Conservation (phyloP, 352 stramenopile genomes). For the Pythium aquatile region DNA sequence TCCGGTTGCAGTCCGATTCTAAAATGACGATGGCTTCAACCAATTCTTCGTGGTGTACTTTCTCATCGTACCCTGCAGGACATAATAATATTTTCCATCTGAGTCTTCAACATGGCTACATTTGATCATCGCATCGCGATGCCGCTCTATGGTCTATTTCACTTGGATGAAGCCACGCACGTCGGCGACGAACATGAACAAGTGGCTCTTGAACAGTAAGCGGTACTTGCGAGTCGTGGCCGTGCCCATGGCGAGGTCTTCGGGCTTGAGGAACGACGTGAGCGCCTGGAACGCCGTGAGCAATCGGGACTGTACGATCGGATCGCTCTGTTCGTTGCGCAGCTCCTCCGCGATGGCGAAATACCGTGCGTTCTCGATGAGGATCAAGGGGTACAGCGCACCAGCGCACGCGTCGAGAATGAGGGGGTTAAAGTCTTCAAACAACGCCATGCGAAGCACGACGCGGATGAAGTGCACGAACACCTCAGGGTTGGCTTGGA, state of each 20-base stretch:
- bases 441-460: conserved; percentile 78
- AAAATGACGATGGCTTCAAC: neutral
- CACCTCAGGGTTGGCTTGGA: conserved; percentile 47
- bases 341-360: conserved; percentile 67
- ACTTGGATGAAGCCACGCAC: conserved; percentile 83
- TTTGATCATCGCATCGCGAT: neutral
- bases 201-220: conserved; percentile 74
- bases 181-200: conserved; percentile 80
- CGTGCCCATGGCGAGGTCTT: conserved; percentile 58
- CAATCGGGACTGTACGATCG: conserved; percentile 48
- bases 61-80: conserved; percentile 16
- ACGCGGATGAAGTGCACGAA: conserved; percentile 75
- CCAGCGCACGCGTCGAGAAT: conserved; percentile 71
- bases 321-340: conserved; percentile 48
- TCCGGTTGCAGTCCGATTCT: neutral
- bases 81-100: conserved; percentile 24
- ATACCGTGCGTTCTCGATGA: conserved; percentile 76
- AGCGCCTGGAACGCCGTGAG: conserved; percentile 61
- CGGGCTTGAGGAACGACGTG: conserved; percentile 61
- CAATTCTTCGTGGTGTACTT: conserved; percentile 25
- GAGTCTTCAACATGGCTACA: neutral
- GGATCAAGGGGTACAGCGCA: conserved; percentile 77
- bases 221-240: conserved; percentile 68
- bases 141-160: conserved; percentile 35
- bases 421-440: conserved; percentile 74